Evolutionary conservation across 2,329 filamentous ascomycete species (phyloP).

Genomic region (Fusarium sp.): DNA sequence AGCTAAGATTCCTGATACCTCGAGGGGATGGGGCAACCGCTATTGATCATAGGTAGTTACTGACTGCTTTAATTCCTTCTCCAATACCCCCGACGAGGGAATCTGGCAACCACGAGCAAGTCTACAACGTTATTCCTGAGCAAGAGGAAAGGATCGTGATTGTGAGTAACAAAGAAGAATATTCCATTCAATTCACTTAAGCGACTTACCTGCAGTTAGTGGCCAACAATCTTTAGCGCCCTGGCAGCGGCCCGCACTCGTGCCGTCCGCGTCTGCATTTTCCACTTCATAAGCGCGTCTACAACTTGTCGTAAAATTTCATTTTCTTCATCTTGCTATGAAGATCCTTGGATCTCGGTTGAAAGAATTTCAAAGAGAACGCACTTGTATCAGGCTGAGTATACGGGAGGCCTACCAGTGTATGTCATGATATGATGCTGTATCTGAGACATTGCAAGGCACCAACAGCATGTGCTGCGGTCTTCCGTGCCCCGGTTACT

Average conservation of each 20-base stretch:
- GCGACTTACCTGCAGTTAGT: background rate
- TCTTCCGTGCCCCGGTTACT: background rate
- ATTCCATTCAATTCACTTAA: too few species aligned
- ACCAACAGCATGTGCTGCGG: constrained; percentile 12
- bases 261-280: constrained; percentile 8
- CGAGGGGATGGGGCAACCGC: too few species aligned
- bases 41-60: too few species aligned
- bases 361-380: background rate
- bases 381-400: background rate
- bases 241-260: constrained; percentile 38
- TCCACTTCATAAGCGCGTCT: constrained; percentile 11
- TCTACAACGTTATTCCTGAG: too few species aligned
- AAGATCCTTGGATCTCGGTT: background rate
- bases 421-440: background rate
- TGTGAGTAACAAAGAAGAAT: too few species aligned
- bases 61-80: too few species aligned
- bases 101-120: too few species aligned
- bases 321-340: background rate
- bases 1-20: too few species aligned
- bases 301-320: too few species aligned
- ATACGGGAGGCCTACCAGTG: constrained; percentile 6
- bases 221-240: constrained; percentile 28
- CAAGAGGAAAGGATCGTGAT: too few species aligned
- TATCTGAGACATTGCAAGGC: constrained; percentile 1
- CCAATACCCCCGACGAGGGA: too few species aligned